phyloP scores from a whole-genome alignment of 2,329 filamentous ascomycete species.

The Chlorencoelia australis region DNA sequence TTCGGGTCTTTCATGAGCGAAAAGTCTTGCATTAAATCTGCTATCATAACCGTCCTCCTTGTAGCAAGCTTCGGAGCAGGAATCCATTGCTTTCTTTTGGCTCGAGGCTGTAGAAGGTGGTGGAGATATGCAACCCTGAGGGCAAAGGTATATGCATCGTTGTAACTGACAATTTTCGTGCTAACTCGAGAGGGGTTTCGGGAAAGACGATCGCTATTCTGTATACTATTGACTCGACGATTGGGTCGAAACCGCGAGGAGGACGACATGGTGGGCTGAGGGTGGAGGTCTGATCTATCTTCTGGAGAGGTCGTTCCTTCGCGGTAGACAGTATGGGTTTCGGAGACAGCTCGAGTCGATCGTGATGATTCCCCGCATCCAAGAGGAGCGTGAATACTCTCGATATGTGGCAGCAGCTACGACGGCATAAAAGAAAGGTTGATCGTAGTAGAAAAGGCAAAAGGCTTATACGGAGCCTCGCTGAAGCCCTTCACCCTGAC shows the following conservation, averaged over 20 bases:
- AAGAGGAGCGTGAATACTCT: no score
- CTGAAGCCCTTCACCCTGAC: no score
- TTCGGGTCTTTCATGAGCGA: slow-evolving; percentile 53
- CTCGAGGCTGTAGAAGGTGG: slow-evolving; percentile 84
- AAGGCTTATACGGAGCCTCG: no score
- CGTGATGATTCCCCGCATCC: no score
- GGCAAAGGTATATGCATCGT: slow-evolving; percentile 86
- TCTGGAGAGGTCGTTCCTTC: no score
- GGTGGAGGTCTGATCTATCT: no score
- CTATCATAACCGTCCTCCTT: slow-evolving; percentile 60
- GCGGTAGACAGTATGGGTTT: no score
- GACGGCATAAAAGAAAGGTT: no score
- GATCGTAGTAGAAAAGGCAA: no score
- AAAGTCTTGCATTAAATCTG: slow-evolving; percentile 85
- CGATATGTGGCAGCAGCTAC: no score
- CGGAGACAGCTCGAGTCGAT: no score
- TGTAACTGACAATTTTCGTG: slow-evolving; percentile 44
- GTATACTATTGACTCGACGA: slow-evolving; percentile 24
- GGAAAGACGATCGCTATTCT: slow-evolving; percentile 19
- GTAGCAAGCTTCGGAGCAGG: slow-evolving; percentile 47
- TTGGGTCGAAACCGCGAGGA: slow-evolving; percentile 21
- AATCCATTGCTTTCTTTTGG: slow-evolving; percentile 83
- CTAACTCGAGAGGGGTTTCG: slow-evolving; percentile 35
- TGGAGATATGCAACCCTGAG: slow-evolving; percentile 84
- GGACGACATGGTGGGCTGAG: slow-evolving; percentile 19